A percentile compares a stretch with the other conserved stretches of the same genome.
These are phyloP conservation scores for Talaromyces sp. DNA, from an alignment of 2,329 filamentous ascomycete genomes.

Conservation along the genomic window DNA sequence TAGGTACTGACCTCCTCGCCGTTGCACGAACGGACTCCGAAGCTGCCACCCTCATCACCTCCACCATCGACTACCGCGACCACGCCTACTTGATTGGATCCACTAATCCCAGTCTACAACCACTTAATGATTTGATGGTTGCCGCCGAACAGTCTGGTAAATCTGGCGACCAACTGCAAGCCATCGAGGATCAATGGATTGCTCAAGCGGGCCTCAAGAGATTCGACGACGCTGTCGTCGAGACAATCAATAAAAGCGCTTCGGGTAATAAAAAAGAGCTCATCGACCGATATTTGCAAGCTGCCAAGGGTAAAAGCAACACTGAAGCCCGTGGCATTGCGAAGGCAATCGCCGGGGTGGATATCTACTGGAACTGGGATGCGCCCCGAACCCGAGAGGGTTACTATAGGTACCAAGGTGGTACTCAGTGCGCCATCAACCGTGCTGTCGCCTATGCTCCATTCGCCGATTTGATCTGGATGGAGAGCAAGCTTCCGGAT, in stretches of 20 bases:
- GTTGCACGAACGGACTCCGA: constrained; percentile 95
- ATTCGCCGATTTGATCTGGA: constrained; percentile 96
- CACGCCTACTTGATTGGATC: constrained; percentile 86
- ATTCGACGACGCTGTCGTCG: constrained; percentile 84
- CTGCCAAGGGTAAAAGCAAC: constrained; percentile 79
- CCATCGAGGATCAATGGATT: constrained; percentile 86
- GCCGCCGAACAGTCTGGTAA: constrained; percentile 79
- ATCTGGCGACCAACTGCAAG: constrained; percentile 72
- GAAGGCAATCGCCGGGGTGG: constrained; percentile 67
- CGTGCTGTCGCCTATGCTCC: constrained; percentile 86
- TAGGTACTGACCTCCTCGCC: constrained; percentile 76
- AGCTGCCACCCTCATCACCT: constrained; percentile 93
- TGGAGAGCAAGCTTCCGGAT: constrained; percentile 97
- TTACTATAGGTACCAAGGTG: constrained; percentile 88
- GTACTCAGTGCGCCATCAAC: constrained; percentile 86
- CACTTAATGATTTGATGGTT: constrained; percentile 86
- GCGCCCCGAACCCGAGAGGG: constrained; percentile 87
- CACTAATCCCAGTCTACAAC: constrained; percentile 78
- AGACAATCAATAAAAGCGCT: constrained; percentile 67
- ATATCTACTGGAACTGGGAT: constrained; percentile 94
- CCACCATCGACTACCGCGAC: constrained; percentile 91
- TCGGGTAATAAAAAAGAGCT: constrained; percentile 62
- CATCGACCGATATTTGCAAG: constrained; percentile 60
- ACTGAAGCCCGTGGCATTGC: constrained; percentile 74
- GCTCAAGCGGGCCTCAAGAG: constrained; percentile 73